Evolutionary conservation across 139 green algal genomes (phyloP).

Genomic region (Chlorella vulgaris): DNA sequence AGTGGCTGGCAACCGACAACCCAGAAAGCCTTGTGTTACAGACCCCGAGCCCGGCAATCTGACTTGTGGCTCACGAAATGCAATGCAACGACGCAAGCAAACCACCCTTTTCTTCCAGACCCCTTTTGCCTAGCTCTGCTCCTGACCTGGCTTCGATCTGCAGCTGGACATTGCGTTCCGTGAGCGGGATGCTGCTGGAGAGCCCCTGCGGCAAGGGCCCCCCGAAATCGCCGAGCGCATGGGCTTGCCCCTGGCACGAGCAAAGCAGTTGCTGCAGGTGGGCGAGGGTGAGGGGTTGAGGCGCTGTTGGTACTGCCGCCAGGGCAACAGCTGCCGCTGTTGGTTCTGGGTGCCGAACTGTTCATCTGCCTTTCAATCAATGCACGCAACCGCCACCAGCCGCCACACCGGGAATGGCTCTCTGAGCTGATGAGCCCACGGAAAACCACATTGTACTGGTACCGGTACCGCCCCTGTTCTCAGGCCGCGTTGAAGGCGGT

Average conservation of each 20-base stretch:
- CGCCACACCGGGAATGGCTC: background rate
- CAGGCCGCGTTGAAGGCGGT: conserved; percentile 55
- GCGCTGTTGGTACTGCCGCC: no score
- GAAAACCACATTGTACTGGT: no score
- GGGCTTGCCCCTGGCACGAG: conserved; percentile 28
- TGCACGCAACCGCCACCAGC: background rate
- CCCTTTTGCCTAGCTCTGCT: no score
- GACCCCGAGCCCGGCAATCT: background rate
- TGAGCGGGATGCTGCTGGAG: conserved; percentile 36
- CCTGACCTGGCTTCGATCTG: background rate
- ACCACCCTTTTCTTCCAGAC: no score
- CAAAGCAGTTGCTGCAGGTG: conserved; percentile 22
- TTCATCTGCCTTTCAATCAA: background rate
- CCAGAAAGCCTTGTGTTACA: background rate
- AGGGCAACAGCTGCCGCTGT: background rate
- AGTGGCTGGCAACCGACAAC: no score
- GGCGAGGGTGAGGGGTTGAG: background rate
- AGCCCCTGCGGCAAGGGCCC: conserved; percentile 36
- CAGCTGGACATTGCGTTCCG: conserved; percentile 52
- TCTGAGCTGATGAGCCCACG: no score
- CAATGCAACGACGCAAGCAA: no score
- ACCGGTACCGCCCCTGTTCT: conserved; percentile 27
- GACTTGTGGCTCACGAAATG: no score
- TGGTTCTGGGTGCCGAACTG: background rate
- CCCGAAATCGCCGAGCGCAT: conserved; percentile 50